Evolutionary conservation across 495 filamentous ascomycete genomes (phyloP).

Genomic region (Sordaria brevicollis): DNA sequence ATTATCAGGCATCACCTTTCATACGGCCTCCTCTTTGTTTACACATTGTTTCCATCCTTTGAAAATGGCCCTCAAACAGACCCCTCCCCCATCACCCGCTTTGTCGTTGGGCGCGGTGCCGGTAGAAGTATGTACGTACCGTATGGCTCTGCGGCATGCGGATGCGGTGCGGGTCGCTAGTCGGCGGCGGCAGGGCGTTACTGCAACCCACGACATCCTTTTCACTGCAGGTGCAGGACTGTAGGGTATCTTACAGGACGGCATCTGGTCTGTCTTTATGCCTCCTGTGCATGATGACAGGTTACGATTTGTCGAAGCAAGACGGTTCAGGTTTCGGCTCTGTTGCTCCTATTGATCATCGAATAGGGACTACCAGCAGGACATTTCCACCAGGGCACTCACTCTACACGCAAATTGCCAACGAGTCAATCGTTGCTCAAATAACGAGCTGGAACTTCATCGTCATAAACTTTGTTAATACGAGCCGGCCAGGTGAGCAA

Average conservation of each 20-base stretch:
- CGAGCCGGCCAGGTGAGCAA: neutral
- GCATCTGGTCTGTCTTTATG: neutral
- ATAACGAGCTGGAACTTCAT: neutral
- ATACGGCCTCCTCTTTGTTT: neutral
- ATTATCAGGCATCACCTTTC: neutral
- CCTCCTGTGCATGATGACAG: neutral
- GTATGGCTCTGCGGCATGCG: neutral
- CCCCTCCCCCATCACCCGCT: neutral
- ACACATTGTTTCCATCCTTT: neutral
- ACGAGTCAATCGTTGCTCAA: neutral
- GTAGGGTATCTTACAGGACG: neutral
- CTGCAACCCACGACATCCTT: neutral
- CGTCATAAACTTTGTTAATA: neutral
- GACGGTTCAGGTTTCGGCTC: neutral
- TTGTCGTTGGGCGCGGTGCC: neutral
- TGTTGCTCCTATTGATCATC: neutral
- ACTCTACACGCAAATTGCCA: neutral
- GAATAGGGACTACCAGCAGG: too few relatives aligned
- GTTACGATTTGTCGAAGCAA: neutral
- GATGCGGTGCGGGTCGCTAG: neutral
- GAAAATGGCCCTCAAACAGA: neutral
- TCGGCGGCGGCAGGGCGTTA: neutral
- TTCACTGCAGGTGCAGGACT: neutral
- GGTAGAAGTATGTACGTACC: neutral
- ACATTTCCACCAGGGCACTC: too few relatives aligned